phyloP scores from a whole-genome alignment of 2,329 filamentous ascomycete species.

The Furcasterigmium furcatum region DNA sequence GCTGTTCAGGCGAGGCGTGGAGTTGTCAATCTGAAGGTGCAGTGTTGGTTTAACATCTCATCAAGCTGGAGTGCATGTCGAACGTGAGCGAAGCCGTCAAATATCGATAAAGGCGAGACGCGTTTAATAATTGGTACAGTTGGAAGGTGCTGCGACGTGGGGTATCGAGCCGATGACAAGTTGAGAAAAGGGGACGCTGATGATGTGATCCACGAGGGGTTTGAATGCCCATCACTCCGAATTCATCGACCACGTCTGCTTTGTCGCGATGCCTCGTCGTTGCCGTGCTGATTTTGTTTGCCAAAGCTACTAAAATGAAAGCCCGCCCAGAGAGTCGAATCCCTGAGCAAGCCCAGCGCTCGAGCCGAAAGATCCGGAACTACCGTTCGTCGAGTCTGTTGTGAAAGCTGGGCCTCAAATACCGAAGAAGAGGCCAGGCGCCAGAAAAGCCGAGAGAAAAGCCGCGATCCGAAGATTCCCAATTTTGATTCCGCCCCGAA shows the following conservation, averaged over 20 bases:
- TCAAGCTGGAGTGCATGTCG: slow-evolving; percentile 14
- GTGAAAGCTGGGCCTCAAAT: background rate
- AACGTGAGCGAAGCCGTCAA: slow-evolving; percentile 12
- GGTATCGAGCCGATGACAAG: background rate
- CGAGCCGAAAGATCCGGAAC: background rate
- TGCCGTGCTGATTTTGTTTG: slow-evolving; percentile 14
- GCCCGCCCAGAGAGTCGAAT: slow-evolving; percentile 10
- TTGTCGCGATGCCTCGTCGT: slow-evolving; percentile 12
- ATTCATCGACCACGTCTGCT: slow-evolving; percentile 8
- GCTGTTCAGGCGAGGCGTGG: slow-evolving; percentile 9
- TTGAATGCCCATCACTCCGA: slow-evolving; percentile 7
- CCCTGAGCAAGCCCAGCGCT: background rate
- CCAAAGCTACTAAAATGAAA: slow-evolving; percentile 13
- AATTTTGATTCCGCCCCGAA: slow-evolving; percentile 11
- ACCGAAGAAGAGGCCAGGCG: background rate
- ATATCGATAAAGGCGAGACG: slow-evolving; percentile 12
- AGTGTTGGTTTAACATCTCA: slow-evolving; percentile 15
- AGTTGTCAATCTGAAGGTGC: slow-evolving; percentile 14
- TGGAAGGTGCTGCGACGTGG: background rate
- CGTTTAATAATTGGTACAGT: slow-evolving; percentile 15
- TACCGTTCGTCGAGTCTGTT: background rate
- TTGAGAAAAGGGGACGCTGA: background rate
- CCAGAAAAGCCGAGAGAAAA: background rate
- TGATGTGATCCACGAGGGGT: slow-evolving; percentile 11
- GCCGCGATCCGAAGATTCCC: slow-evolving; percentile 10